Evolutionary conservation across 1,284 basidiomycete genomes (phyloP).

Genomic region (Heimioporus punctisporus): DNA sequence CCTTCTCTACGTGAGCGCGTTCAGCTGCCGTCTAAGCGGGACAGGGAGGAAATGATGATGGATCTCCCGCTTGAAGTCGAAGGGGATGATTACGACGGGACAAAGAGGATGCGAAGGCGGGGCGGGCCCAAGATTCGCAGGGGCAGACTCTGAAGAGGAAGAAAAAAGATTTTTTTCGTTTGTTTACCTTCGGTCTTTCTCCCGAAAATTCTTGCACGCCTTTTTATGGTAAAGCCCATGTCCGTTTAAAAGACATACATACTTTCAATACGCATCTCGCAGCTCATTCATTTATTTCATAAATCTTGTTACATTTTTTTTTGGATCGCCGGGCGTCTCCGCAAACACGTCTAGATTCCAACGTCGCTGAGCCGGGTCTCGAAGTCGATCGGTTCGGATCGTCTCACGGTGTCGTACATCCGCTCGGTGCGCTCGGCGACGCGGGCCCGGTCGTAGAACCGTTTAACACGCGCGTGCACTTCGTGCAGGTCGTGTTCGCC

Average conservation of each 20-base stretch:
- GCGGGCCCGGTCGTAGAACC: conserved; percentile 91
- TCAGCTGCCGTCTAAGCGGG: conserved; percentile 39
- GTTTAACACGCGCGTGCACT: conserved; percentile 80
- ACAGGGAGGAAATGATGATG: conserved; percentile 38
- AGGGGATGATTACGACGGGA: conserved; percentile 25
- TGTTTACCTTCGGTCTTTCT: background rate
- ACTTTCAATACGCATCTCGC: conserved; percentile 3
- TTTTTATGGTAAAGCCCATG: conserved; percentile 4
- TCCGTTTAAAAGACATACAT: too few relatives aligned
- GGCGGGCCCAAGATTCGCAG: conserved; percentile 21
- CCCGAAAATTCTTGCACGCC: background rate
- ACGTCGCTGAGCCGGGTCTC: too few relatives aligned
- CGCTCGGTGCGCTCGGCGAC: conserved; percentile 81
- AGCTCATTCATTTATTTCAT: conserved; percentile 15
- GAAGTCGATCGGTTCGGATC: conserved; percentile 59
- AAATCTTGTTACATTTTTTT: conserved; percentile 24
- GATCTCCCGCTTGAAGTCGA: conserved; percentile 18
- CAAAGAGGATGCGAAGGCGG: conserved; percentile 23
- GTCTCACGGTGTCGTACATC: conserved; percentile 79
- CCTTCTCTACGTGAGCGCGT: conserved; percentile 43
- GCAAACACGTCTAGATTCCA: too few relatives aligned
- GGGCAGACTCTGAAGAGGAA: conserved; percentile 13
- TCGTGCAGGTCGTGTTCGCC: conserved; percentile 76
- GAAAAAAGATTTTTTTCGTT: too few relatives aligned
- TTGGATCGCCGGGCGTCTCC: too few relatives aligned